Evolutionary conservation across 805 yeast genomes (phyloP).

Genomic region (Yarrowia deformans): DNA sequence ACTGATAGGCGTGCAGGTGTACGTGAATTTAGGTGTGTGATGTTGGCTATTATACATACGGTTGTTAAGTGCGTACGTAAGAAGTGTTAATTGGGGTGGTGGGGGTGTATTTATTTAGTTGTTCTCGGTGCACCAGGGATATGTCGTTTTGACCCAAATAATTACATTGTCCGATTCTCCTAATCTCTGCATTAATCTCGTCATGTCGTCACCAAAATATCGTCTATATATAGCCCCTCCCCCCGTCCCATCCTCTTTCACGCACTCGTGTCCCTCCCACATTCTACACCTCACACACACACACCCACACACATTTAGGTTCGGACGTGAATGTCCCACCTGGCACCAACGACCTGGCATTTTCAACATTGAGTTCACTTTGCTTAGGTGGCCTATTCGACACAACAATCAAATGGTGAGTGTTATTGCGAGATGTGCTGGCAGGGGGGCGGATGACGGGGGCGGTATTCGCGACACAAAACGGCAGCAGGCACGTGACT

Average conservation of each 20-base stretch:
- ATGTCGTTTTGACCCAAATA: no score
- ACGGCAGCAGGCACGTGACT: background rate
- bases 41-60: no score
- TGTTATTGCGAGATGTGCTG: background rate
- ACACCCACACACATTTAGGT: slow-evolving; percentile 10
- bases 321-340: slow-evolving; percentile 25
- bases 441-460: background rate
- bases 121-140: no score
- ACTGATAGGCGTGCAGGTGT: background rate
- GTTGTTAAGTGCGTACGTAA: background rate
- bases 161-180: no score
- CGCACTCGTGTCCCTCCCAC: background rate
- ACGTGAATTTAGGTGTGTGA: slow-evolving; percentile 3
- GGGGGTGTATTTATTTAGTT: background rate
- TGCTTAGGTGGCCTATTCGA: slow-evolving; percentile 34
- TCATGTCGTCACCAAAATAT: background rate
- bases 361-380: slow-evolving; percentile 37
- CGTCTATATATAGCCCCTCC: background rate
- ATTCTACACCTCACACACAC: background rate
- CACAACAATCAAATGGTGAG: slow-evolving; percentile 37
- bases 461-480: background rate
- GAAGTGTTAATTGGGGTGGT: background rate
- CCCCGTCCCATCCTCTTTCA: no score
- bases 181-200: background rate
- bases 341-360: slow-evolving; percentile 36